Percentiles rank a stretch among this genome's conserved stretches.
These are phyloP conservation scores for Phytophthora citricola DNA, from an alignment of 352 stramenopile species.

Conservation along the genomic window DNA sequence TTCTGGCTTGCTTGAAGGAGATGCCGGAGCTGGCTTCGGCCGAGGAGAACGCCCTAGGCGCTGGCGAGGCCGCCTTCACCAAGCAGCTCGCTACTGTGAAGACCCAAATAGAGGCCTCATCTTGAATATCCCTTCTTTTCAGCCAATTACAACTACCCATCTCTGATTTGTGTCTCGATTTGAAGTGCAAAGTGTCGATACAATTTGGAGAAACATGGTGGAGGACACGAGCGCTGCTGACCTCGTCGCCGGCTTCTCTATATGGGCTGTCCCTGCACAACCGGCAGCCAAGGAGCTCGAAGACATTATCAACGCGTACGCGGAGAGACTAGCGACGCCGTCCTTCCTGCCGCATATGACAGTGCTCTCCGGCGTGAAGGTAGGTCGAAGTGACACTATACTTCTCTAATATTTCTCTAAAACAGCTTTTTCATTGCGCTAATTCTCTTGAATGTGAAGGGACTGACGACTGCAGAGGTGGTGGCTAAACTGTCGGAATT, in stretches of 20 bases:
- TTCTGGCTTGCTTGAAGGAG: slow-evolving; percentile 56
- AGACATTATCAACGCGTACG: slow-evolving; percentile 45
- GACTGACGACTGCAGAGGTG: slow-evolving; percentile 30
- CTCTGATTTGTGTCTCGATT: neutral
- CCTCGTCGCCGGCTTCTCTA: slow-evolving; percentile 64
- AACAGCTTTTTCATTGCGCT: neutral
- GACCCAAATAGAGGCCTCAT: slow-evolving; percentile 57
- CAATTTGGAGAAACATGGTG: slow-evolving; percentile 21
- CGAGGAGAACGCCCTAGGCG: slow-evolving; percentile 46
- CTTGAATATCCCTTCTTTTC: slow-evolving; percentile 37
- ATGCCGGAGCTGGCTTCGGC: slow-evolving; percentile 54
- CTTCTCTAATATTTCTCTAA: neutral
- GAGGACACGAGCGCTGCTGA: slow-evolving; percentile 31
- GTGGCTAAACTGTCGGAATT: slow-evolving; percentile 44
- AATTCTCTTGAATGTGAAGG: slow-evolving; percentile 24
- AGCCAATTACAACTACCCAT: slow-evolving; percentile 7
- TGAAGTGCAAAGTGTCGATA: slow-evolving; percentile 4
- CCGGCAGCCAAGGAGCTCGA: slow-evolving; percentile 26
- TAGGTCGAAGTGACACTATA: slow-evolving; percentile 12
- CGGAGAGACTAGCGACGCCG: slow-evolving; percentile 46
- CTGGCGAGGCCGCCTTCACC: slow-evolving; percentile 60
- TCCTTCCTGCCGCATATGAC: slow-evolving; percentile 68
- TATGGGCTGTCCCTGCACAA: slow-evolving; percentile 58
- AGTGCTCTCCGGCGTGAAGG: slow-evolving; percentile 56
- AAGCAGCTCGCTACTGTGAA: slow-evolving; percentile 66